phyloP scores from a whole-genome alignment of 176 grass and related monocot genomes.

The Triticum dicoccoides region DNA sequence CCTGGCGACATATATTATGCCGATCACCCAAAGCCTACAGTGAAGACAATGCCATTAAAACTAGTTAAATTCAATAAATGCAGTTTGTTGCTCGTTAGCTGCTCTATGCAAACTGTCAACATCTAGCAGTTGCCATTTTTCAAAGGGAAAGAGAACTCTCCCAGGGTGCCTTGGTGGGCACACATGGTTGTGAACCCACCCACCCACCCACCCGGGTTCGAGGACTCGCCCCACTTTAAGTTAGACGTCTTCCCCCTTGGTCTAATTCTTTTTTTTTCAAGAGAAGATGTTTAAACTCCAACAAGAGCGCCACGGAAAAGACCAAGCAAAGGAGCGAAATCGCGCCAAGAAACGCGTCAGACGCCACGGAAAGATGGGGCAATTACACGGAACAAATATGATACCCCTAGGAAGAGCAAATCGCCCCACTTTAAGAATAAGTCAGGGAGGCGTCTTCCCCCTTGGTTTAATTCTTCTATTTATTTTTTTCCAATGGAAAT shows the following conservation, averaged over 20 bases:
- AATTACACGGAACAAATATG: background rate
- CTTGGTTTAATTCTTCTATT: background rate
- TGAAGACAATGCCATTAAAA: constrained; percentile 5
- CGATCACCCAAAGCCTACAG: constrained; percentile 56
- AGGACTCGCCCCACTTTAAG: background rate
- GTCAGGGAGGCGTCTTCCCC: too few relatives aligned
- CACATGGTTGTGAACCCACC: background rate
- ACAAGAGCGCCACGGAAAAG: background rate
- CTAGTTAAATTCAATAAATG: constrained; percentile 1
- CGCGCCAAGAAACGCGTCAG: background rate
- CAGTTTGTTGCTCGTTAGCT: background rate
- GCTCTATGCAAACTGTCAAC: background rate
- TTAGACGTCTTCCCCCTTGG: background rate
- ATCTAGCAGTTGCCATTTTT: background rate
- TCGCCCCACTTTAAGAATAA: background rate
- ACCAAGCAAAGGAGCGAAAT: background rate
- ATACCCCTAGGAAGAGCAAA: background rate
- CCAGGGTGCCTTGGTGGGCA: background rate
- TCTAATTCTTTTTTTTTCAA: background rate
- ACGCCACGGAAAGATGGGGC: background rate
- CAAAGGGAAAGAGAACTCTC: background rate
- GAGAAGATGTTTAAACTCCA: background rate
- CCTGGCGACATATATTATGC: constrained; percentile 80
- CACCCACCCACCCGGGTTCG: background rate
- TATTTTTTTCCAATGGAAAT: background rate